phyloP scores from a whole-genome alignment of 2,329 filamentous ascomycete species.

The Trichoderma sp. region DNA sequence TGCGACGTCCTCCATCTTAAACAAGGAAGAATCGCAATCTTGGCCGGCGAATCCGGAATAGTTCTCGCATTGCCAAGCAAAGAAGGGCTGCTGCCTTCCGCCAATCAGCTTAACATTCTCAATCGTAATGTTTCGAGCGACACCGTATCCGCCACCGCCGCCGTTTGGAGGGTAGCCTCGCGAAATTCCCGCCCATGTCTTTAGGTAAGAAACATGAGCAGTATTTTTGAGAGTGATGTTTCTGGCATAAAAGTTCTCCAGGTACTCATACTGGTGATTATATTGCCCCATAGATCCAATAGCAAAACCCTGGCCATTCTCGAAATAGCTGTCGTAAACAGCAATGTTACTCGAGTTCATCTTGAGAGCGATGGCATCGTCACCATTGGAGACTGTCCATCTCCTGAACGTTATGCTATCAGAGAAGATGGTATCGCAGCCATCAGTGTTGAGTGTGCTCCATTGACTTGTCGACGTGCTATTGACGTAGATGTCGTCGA shows the following conservation, averaged over 20 bases:
- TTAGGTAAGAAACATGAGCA: constrained; percentile 53
- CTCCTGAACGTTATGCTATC: constrained; percentile 52
- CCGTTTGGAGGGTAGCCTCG: constrained; percentile 58
- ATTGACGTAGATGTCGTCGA: constrained; percentile 56
- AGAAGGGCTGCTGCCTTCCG: constrained; percentile 35
- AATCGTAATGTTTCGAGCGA: constrained; percentile 34
- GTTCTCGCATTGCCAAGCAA: constrained; percentile 40
- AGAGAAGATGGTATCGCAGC: constrained; percentile 54
- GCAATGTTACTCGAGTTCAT: constrained; percentile 57
- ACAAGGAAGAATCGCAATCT: constrained; percentile 38
- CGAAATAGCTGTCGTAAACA: constrained; percentile 51
- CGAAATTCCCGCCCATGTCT: constrained; percentile 58
- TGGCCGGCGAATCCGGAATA: constrained; percentile 37
- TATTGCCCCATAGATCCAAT: constrained; percentile 61
- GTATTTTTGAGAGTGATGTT: constrained; percentile 51
- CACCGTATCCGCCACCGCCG: constrained; percentile 56
- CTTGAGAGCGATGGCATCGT: constrained; percentile 57
- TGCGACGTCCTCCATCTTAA: constrained; percentile 33
- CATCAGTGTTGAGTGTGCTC: constrained; percentile 44
- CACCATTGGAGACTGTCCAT: constrained; percentile 54
- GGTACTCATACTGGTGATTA: constrained; percentile 46
- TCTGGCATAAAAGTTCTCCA: constrained; percentile 50
- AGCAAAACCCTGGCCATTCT: constrained; percentile 54
- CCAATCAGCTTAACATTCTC: constrained; percentile 34
- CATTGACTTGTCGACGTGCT: constrained; percentile 42